Conservation (phyloP, 495 filamentous ascomycete species). For the Daldinia caldariorum region DNA sequence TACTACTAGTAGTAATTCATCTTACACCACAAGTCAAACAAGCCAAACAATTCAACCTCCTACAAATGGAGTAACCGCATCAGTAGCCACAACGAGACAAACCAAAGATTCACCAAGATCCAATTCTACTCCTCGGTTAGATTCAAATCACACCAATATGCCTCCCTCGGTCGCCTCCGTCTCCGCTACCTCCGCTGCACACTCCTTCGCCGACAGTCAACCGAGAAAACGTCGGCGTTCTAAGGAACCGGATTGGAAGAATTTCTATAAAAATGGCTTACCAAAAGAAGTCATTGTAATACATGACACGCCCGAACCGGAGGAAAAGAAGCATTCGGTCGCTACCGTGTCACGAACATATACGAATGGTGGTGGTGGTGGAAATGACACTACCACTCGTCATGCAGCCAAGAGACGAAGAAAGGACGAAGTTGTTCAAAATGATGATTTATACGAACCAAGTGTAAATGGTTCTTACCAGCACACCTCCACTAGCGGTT, state of each 20-base stretch:
- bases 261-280: conserved; percentile 92
- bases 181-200: conserved; percentile 45
- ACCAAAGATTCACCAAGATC: conserved; percentile 47
- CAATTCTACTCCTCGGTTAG: conserved; percentile 45
- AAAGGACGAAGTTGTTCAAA: conserved; percentile 55
- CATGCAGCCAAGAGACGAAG: conserved; percentile 60
- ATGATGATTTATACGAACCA: conserved; percentile 62
- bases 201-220: conserved; percentile 40
- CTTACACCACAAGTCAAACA: conserved; percentile 32
- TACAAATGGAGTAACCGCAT: conserved; percentile 53
- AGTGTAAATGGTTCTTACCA: conserved; percentile 78
- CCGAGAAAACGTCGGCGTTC: conserved; percentile 65
- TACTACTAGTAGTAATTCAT: conserved; percentile 34
- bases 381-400: conserved; percentile 40
- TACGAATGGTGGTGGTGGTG: conserved; percentile 41
- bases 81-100: conserved; percentile 47
- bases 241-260: conserved; percentile 82
- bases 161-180: conserved; percentile 47
- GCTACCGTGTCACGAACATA: conserved; percentile 44
- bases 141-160: conserved; percentile 50
- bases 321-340: conserved; percentile 55
- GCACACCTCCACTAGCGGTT: conserved; percentile 71
- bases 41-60: conserved; percentile 33
- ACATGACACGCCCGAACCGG: conserved; percentile 83
- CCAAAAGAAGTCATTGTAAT: conserved; percentile 96